Evolutionary conservation across 495 filamentous ascomycete genomes (phyloP).

Genomic region (Thozetella sp.): DNA sequence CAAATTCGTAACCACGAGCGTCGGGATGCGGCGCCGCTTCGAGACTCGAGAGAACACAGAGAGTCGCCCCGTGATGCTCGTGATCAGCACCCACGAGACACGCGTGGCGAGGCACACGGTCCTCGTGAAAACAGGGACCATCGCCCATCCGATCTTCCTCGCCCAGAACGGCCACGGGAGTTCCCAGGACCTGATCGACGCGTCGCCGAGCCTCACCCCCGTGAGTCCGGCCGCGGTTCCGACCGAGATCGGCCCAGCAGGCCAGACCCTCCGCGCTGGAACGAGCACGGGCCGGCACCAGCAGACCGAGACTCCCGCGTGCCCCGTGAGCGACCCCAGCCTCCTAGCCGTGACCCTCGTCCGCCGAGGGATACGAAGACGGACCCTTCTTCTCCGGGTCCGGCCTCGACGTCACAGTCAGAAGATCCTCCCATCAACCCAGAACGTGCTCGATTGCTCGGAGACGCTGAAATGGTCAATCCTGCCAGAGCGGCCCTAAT

Average conservation of each 20-base stretch:
- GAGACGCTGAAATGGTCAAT: slow-evolving; percentile 46
- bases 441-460: slow-evolving; percentile 40
- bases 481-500: slow-evolving; percentile 61
- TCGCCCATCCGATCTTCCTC: slow-evolving; percentile 21
- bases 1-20: slow-evolving; percentile 28
- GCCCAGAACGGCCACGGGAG: slow-evolving; percentile 28
- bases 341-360: slow-evolving; percentile 30
- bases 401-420: slow-evolving; percentile 27
- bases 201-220: slow-evolving; percentile 12
- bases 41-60: slow-evolving; percentile 30
- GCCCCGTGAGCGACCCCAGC: slow-evolving; percentile 30
- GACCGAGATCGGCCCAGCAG: slow-evolving; percentile 32
- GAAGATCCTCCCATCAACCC: slow-evolving; percentile 45
- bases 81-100: slow-evolving; percentile 33
- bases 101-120: slow-evolving; percentile 28
- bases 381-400: slow-evolving; percentile 19
- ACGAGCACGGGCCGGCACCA: slow-evolving; percentile 16
- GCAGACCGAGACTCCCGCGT: slow-evolving; percentile 35
- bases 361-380: slow-evolving; percentile 27
- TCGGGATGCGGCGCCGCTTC: slow-evolving; percentile 24
- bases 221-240: slow-evolving; percentile 20
- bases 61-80: slow-evolving; percentile 22
- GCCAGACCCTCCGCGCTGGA: slow-evolving; percentile 30
- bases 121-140: slow-evolving; percentile 34
- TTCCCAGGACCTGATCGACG: slow-evolving; percentile 23